These are phyloP conservation scores for Ocimum tenuiflorum DNA, from an alignment of 257 asterid species.

Conservation along the genomic window DNA sequence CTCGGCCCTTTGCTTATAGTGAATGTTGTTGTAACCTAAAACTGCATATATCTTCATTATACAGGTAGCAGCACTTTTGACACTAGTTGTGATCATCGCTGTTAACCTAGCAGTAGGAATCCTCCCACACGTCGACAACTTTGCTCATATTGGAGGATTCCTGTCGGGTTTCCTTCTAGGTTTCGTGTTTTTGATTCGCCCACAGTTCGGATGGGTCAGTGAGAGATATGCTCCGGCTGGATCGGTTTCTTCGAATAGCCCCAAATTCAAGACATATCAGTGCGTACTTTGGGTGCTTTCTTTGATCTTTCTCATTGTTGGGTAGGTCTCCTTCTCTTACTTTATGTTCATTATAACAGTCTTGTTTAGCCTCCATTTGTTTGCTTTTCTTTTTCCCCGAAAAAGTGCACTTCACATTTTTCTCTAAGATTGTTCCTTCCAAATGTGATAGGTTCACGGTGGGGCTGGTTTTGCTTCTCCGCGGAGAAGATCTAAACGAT, in stretches of 20 bases:
- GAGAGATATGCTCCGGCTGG: conserved; percentile 56
- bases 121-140: conserved; percentile 91
- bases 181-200: conserved; percentile 74
- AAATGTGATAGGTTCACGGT: conserved; percentile 55
- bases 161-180: conserved; percentile 81
- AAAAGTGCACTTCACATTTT: too few species aligned
- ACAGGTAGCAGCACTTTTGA: conserved; percentile 59
- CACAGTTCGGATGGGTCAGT: conserved; percentile 83
- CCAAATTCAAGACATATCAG: conserved; percentile 72
- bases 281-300: conserved; percentile 66
- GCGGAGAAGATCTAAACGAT: conserved; percentile 74
- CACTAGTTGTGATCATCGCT: conserved; percentile 61
- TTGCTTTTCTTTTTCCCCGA: too few species aligned
- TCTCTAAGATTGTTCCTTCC: too few species aligned
- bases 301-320: conserved; percentile 50
- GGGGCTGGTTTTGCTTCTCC: conserved; percentile 68
- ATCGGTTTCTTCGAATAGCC: conserved; percentile 33
- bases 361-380: background rate
- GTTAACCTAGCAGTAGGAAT: conserved; percentile 72
- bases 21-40: background rate
- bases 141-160: conserved; percentile 91
- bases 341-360: background rate
- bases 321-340: conserved; percentile 41
- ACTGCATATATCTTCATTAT: conserved; percentile 17
- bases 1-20: background rate